Conservation (phyloP, 441 rosid species). For the Viola pubescens region DNA sequence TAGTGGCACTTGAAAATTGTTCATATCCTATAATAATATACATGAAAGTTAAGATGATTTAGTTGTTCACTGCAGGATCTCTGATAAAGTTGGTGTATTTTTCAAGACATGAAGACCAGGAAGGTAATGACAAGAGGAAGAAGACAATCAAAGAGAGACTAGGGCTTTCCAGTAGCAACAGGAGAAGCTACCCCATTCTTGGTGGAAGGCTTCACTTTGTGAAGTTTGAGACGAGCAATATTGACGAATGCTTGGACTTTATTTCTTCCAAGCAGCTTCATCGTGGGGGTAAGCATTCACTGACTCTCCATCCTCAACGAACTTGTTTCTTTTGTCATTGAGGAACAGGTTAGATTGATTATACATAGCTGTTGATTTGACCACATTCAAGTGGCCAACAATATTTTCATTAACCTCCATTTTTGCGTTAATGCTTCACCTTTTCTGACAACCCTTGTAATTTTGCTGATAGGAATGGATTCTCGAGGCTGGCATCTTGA, state of each 20-base stretch:
- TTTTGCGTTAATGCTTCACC: not conserved
- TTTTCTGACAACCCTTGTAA: slow-evolving; percentile 4
- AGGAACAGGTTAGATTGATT: not conserved
- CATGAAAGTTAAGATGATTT: slow-evolving; percentile 4
- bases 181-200: slow-evolving; percentile 92
- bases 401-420: slow-evolving; percentile 7
- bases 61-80: slow-evolving; percentile 53
- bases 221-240: slow-evolving; percentile 90
- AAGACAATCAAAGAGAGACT: slow-evolving; percentile 60
- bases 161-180: slow-evolving; percentile 63
- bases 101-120: slow-evolving; percentile 81
- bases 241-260: slow-evolving; percentile 87
- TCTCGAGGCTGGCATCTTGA: slow-evolving; percentile 37
- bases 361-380: not conserved
- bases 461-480: slow-evolving; percentile 39
- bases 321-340: slow-evolving; percentile 3
- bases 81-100: slow-evolving; percentile 91
- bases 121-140: slow-evolving; percentile 61
- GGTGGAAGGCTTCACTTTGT: slow-evolving; percentile 99
- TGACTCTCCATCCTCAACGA: slow-evolving; percentile 5
- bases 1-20: not conserved
- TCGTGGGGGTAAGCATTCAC: slow-evolving; percentile 41
- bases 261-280: slow-evolving; percentile 95
- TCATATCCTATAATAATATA: not conserved
- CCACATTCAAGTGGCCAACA: slow-evolving; percentile 11